A percentile compares a stretch with the other conserved stretches of the same genome.
Conservation (phyloP, 257 asterid species). For the Plantago major region DNA sequence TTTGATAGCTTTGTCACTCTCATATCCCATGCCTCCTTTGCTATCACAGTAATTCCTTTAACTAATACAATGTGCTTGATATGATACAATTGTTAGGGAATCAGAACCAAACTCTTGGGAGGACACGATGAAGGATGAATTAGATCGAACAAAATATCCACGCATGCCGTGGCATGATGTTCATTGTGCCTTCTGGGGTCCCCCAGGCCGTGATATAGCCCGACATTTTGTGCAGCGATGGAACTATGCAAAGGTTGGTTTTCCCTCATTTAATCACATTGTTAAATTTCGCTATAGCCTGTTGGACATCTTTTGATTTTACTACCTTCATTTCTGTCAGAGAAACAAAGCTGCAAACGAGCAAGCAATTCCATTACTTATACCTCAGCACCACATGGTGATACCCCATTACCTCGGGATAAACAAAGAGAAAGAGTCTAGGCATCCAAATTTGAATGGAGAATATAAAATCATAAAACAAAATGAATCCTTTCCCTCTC, state of each 20-base stretch:
- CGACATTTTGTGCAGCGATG: slow-evolving; percentile 95
- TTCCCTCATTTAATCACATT: slow-evolving; percentile 13
- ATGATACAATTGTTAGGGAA: slow-evolving; percentile 54
- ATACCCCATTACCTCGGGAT: slow-evolving; percentile 93
- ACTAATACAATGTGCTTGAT: slow-evolving; percentile 26
- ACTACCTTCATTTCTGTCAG: slow-evolving; percentile 40
- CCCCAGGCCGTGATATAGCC: slow-evolving; percentile 91
- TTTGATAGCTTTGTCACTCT: no score
- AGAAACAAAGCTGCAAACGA: slow-evolving; percentile 88
- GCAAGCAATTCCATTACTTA: slow-evolving; percentile 82
- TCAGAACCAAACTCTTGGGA: slow-evolving; percentile 98
- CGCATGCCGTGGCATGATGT: slow-evolving; percentile 99
- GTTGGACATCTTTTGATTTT: slow-evolving; percentile 22
- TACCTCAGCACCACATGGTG: slow-evolving; percentile 99
- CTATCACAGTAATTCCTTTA: neutral
- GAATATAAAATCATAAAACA: slow-evolving; percentile 33
- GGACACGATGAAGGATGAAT: slow-evolving; percentile 86
- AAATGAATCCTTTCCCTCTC: slow-evolving; percentile 55
- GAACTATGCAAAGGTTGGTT: slow-evolving; percentile 90
- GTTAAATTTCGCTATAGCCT: neutral
- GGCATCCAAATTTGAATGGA: slow-evolving; percentile 23
- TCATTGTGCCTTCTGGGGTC: slow-evolving; percentile 97
- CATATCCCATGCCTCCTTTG: no score
- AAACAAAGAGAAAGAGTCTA: slow-evolving; percentile 37
- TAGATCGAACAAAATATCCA: slow-evolving; percentile 71